A percentile compares a stretch with the other conserved stretches of the same genome.
phyloP scores from a whole-genome alignment of 2,329 filamentous ascomycete species.

The Chrysoporthe cubensis region DNA sequence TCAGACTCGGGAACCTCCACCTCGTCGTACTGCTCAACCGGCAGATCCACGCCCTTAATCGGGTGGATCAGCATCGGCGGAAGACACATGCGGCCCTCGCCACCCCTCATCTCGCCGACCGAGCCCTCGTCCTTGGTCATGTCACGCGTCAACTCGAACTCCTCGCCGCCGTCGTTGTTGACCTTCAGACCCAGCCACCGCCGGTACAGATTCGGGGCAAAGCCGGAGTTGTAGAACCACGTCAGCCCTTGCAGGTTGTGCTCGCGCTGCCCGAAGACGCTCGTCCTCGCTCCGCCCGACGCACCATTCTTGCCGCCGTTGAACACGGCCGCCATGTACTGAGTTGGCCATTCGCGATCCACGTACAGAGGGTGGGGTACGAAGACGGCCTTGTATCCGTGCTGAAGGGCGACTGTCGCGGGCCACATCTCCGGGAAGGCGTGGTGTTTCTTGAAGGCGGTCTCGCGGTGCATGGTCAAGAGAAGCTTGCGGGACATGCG shows the following conservation, averaged over 20 bases:
- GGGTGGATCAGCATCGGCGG: conserved; percentile 90
- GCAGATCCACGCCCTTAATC: conserved; percentile 74
- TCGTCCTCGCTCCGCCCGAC: conserved; percentile 72
- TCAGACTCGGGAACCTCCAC: conserved; percentile 54
- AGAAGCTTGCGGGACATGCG: conserved; percentile 82
- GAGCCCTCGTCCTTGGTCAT: conserved; percentile 51
- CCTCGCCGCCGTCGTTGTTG: conserved; percentile 77
- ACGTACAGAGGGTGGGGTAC: conserved; percentile 88
- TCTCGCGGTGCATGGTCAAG: conserved; percentile 88
- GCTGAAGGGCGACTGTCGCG: conserved; percentile 82
- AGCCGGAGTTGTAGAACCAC: conserved; percentile 91
- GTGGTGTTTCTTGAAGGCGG: conserved; percentile 79
- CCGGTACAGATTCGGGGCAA: conserved; percentile 79
- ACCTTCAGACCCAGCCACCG: conserved; percentile 85
- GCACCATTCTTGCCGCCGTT: conserved; percentile 79
- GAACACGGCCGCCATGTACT: conserved; percentile 76
- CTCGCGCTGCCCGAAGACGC: conserved; percentile 81
- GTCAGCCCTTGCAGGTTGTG: conserved; percentile 86
- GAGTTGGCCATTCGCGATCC: conserved; percentile 82
- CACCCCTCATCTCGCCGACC: conserved; percentile 61
- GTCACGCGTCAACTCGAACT: conserved; percentile 68
- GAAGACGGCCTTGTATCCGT: conserved; percentile 90
- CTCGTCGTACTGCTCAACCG: conserved; percentile 60
- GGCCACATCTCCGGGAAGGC: conserved; percentile 99
- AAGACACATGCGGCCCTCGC: conserved; percentile 87